Conservation (phyloP, 1,284 basidiomycete species). For the Cryptococcus neoformans region DNA sequence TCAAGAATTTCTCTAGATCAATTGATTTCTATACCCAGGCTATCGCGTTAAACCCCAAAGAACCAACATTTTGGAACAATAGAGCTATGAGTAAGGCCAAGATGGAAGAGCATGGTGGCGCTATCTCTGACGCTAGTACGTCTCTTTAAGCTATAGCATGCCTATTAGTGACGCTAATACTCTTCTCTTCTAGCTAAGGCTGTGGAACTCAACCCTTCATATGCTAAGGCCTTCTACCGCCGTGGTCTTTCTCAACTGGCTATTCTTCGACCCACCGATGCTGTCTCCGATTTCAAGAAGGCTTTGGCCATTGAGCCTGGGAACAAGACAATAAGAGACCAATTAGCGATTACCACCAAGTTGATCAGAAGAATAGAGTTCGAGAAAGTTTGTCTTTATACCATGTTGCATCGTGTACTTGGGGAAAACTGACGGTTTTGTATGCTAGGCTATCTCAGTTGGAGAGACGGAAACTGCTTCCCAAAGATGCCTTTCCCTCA, state of each 20-base stretch:
- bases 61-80: slow-evolving; percentile 50
- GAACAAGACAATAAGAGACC: slow-evolving; percentile 74
- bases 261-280: slow-evolving; percentile 77
- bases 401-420: not conserved
- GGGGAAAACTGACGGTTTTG: not conserved
- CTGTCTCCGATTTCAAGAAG: slow-evolving; percentile 82
- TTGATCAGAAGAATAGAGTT: slow-evolving; percentile 72
- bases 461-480: slow-evolving; percentile 79
- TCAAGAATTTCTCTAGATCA: slow-evolving; percentile 59
- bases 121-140: slow-evolving; percentile 49
- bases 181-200: slow-evolving; percentile 62
- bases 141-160: slow-evolving; percentile 16
- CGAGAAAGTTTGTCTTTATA: slow-evolving; percentile 62
- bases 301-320: slow-evolving; percentile 82
- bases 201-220: slow-evolving; percentile 82
- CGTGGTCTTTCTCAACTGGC: slow-evolving; percentile 90
- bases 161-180: not conserved
- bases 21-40: slow-evolving; percentile 72
- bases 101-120: slow-evolving; percentile 52
- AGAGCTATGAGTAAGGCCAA: slow-evolving; percentile 53
- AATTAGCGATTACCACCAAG: slow-evolving; percentile 86
- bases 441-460: slow-evolving; percentile 72
- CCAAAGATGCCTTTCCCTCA: slow-evolving; percentile 69
- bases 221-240: slow-evolving; percentile 70
- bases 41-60: slow-evolving; percentile 68